Conservation (phyloP, 306 rosid species). For the Benincasa hispida region DNA sequence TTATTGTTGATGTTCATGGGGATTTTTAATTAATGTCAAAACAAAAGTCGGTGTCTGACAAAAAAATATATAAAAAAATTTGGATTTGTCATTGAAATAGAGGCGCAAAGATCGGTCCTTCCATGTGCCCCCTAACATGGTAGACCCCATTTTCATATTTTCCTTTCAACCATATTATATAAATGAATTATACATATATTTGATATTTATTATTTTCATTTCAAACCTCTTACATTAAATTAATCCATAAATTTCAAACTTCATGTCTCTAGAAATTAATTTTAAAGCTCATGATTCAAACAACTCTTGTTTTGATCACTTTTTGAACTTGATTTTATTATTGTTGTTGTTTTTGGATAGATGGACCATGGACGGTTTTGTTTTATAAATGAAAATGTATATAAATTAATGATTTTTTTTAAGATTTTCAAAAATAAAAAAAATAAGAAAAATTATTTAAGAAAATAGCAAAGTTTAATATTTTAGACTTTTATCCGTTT, state of each 20-base stretch:
- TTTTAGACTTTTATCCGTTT: too few relatives aligned
- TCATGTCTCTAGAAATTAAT: background rate
- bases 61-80: background rate
- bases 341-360: background rate
- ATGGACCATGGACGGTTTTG: background rate
- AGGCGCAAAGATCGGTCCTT: background rate
- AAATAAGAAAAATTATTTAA: too few relatives aligned
- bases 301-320: background rate
- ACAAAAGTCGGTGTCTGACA: constrained; percentile 10
- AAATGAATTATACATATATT: too few relatives aligned
- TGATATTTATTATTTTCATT: background rate
- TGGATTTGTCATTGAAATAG: background rate
- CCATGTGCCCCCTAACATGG: constrained; percentile 7
- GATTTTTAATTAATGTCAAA: background rate
- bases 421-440: too few relatives aligned
- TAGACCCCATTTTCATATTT: background rate
- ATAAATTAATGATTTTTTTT: background rate
- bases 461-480: too few relatives aligned
- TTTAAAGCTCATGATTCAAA: background rate
- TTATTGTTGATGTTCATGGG: background rate
- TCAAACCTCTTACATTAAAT: background rate
- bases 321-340: background rate
- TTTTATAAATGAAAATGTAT: background rate
- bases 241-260: background rate
- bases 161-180: background rate